Evolutionary conservation across 2,329 filamentous ascomycete genomes (phyloP).

Genomic region (Cryphonectria radicalis): DNA sequence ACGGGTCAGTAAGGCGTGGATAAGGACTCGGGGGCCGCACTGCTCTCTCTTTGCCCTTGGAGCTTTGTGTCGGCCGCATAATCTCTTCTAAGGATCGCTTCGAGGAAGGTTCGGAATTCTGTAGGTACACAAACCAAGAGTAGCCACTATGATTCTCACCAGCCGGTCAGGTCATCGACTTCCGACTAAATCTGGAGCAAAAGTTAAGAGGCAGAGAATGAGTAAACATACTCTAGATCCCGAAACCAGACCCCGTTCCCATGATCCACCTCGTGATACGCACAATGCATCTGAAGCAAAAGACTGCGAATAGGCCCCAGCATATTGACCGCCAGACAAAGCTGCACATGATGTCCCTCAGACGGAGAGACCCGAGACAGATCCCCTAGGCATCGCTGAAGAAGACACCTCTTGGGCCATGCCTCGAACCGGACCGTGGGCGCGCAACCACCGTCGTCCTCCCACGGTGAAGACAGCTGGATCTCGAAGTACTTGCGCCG

Average conservation of each 20-base stretch:
- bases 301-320: neutral
- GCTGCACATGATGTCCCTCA: neutral
- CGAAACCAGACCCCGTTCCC: neutral
- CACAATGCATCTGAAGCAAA: neutral
- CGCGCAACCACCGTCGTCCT: neutral
- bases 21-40: neutral
- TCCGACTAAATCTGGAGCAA: neutral
- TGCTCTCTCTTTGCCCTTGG: neutral
- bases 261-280: neutral
- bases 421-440: neutral
- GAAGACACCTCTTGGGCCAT: neutral
- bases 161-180: neutral
- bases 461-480: neutral
- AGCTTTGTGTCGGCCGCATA: neutral
- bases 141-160: neutral
- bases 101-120: neutral
- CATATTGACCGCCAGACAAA: neutral
- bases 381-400: neutral
- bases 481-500: neutral
- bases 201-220: neutral
- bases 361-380: neutral
- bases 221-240: neutral
- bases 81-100: neutral
- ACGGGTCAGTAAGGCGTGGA: neutral
- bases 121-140: constrained; percentile 1